These are phyloP conservation scores for Pleurozium schreberi DNA, from an alignment of 225 moss, liverwort and hornwort genomes.

Conservation along the genomic window DNA sequence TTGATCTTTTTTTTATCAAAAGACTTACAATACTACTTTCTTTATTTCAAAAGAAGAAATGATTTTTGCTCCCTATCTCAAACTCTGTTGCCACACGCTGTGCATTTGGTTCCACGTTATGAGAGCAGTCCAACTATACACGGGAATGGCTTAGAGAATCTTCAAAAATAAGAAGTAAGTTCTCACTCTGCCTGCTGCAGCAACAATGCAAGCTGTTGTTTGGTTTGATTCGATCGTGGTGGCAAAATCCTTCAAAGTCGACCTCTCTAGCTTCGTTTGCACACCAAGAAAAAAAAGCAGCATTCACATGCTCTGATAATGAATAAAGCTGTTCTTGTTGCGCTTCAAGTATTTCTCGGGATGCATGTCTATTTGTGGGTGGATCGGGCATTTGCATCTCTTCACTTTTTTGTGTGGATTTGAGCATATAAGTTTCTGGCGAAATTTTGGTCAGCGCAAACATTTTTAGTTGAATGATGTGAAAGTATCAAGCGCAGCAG, in stretches of 20 bases:
- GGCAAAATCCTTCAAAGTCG: not conserved
- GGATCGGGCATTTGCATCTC: not conserved
- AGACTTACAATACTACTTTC: too few relatives aligned
- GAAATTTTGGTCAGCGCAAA: not conserved
- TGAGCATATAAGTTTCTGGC: not conserved
- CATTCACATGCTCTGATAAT: too few relatives aligned
- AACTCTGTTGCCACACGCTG: not conserved
- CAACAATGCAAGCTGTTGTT: not conserved
- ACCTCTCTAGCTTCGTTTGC: not conserved
- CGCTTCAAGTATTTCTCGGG: not conserved
- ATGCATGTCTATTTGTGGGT: not conserved
- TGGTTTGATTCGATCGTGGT: not conserved
- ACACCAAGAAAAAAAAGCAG: not conserved
- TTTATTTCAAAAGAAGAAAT: not conserved
- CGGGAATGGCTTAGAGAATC: not conserved
- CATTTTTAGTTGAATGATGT: not conserved
- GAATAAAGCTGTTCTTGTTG: not conserved
- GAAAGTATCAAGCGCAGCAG: not conserved
- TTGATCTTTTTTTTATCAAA: too few relatives aligned
- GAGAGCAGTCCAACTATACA: not conserved
- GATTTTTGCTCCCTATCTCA: not conserved
- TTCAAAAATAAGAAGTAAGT: not conserved
- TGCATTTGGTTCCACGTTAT: not conserved
- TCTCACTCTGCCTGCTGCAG: not conserved
- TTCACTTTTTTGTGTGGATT: not conserved